phyloP scores from a whole-genome alignment of 164 flowering plant genomes.

The Litsea cubeba region DNA sequence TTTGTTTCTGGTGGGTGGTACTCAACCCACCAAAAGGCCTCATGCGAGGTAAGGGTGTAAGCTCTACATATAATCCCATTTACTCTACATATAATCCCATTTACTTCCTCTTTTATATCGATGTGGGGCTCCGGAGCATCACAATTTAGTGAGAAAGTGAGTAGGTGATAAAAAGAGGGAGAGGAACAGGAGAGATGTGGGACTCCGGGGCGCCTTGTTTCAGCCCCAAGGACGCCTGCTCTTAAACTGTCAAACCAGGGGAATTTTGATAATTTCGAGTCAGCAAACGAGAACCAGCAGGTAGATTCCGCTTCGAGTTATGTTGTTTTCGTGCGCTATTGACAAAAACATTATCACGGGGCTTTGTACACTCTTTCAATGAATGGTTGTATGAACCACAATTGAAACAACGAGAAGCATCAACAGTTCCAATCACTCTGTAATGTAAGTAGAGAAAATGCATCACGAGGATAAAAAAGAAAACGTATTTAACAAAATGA shows the following conservation, averaged over 20 bases:
- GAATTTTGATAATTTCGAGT: constrained; percentile 79
- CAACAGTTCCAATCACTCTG: constrained; percentile 51
- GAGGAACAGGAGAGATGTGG: not conserved
- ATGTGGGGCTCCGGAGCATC: too few species aligned
- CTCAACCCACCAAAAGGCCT: too few species aligned
- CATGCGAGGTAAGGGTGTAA: too few species aligned
- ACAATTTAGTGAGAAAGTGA: too few species aligned
- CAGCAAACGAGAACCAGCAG: constrained; percentile 42
- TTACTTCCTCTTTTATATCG: too few species aligned
- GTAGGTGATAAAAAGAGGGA: too few species aligned
- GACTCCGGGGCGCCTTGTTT: too few species aligned
- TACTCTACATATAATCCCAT: too few species aligned
- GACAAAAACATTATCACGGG: constrained; percentile 81
- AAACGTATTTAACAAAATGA: not conserved
- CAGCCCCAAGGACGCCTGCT: constrained; percentile 76
- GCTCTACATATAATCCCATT: too few species aligned
- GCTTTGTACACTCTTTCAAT: constrained; percentile 87
- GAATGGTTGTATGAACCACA: constrained; percentile 91
- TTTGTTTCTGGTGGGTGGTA: too few species aligned
- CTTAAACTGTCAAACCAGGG: constrained; percentile 75
- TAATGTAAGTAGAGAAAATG: constrained; percentile 7
- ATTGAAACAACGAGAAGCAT: constrained; percentile 85
- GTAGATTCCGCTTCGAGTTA: constrained; percentile 48
- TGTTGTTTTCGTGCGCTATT: constrained; percentile 76
- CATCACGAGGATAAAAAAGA: not conserved